These are phyloP conservation scores for Leccinum subatratum DNA, from an alignment of 1,284 basidiomycete genomes.

Conservation along the genomic window DNA sequence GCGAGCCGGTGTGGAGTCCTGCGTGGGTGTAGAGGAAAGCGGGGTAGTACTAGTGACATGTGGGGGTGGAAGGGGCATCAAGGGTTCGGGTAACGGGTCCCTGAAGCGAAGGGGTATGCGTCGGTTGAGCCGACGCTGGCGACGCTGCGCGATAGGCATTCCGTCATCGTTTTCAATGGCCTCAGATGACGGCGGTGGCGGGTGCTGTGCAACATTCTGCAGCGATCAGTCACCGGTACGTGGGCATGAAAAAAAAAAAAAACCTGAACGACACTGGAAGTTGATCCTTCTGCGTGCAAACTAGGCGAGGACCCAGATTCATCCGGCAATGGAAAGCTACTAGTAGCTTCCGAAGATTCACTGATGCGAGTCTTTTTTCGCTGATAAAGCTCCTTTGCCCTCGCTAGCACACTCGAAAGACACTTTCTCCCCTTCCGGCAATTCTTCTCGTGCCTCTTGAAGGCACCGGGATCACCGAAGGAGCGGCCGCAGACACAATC, in stretches of 20 bases:
- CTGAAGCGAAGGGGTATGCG: not conserved
- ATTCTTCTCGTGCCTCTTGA: slow-evolving; percentile 1
- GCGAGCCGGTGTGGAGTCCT: not conserved
- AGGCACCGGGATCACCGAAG: not conserved
- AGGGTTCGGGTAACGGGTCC: not conserved
- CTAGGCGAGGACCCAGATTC: not conserved
- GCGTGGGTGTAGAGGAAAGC: not conserved
- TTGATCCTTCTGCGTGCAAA: not conserved
- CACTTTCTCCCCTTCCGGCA: not conserved
- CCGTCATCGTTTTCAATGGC: not conserved
- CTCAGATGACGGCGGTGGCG: not conserved
- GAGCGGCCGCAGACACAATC: not conserved
- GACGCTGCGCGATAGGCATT: not conserved
- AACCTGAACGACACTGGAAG: not conserved
- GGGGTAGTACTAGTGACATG: no score
- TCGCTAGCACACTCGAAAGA: not conserved
- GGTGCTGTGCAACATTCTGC: not conserved
- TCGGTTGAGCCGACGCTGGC: not conserved
- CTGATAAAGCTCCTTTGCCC: not conserved
- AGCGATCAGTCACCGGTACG: not conserved
- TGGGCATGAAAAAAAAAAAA: not conserved
- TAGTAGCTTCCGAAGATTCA: not conserved
- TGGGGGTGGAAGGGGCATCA: not conserved
- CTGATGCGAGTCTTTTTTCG: not conserved
- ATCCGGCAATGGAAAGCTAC: not conserved